A percentile compares a stretch with the other conserved stretches of the same genome.
Evolutionary conservation across 164 flowering plant species (phyloP).

Genomic region (grape (Vitis vinifera)): ASM3070453v1 NC_081822.1:11256501-11257000

Average conservation of each 20-base stretch:
- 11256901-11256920: constrained; percentile 86
- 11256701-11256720: constrained; percentile 75
- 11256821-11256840: constrained; percentile 88
- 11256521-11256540: constrained; percentile 90
- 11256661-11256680: constrained; percentile 90
- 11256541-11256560: constrained; percentile 98
- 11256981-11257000: constrained; percentile 92
- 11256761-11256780: constrained; percentile 92
- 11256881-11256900: constrained; percentile 72
- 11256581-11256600: constrained; percentile 88
- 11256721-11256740: constrained; percentile 73
- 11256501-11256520: constrained; percentile 97
- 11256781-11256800: constrained; percentile 56
- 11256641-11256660: constrained; percentile 92
- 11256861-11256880: constrained; percentile 88
- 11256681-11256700: constrained; percentile 96
- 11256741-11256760: constrained; percentile 80
- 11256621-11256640: constrained; percentile 96
- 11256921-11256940: constrained; percentile 97
- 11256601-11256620: constrained; percentile 71
- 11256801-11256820: constrained; percentile 65
- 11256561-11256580: constrained; percentile 92
- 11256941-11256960: constrained; percentile 96
- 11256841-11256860: constrained; percentile 84
- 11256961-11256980: constrained; percentile 94